phyloP scores from a whole-genome alignment of 768 basidiomycete species.

The Exsudoporus frostii region DNA sequence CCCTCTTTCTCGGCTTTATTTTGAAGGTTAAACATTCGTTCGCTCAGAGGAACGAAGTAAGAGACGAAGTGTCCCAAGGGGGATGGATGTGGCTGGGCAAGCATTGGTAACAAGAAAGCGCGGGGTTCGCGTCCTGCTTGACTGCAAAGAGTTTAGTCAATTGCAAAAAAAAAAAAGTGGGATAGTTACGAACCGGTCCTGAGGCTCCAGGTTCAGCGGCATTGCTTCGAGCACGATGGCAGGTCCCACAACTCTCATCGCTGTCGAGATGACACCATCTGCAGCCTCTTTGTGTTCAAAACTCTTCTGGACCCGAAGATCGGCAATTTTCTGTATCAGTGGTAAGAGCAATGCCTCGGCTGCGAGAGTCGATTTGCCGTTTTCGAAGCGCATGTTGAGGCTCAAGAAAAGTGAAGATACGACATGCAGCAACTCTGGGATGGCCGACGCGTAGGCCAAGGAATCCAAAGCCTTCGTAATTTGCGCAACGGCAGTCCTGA shows the following conservation, averaged over 20 bases:
- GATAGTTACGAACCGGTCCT: conserved; percentile 56
- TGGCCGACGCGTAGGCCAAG: conserved; percentile 66
- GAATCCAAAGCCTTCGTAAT: conserved; percentile 67
- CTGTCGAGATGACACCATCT: conserved; percentile 72
- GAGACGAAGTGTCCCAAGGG: conserved; percentile 81
- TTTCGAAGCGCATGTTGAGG: conserved; percentile 49
- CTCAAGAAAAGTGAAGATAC: conserved; percentile 65
- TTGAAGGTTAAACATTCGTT: conserved; percentile 87
- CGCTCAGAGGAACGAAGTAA: conserved; percentile 92
- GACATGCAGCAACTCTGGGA: conserved; percentile 77
- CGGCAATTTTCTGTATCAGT: conserved; percentile 67
- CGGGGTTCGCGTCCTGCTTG: conserved; percentile 76
- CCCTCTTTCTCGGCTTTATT: conserved; percentile 72
- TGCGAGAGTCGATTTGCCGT: conserved; percentile 46
- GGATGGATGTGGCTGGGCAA: conserved; percentile 77
- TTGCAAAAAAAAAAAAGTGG: background rate
- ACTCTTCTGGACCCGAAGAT: conserved; percentile 69
- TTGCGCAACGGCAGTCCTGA: conserved; percentile 62
- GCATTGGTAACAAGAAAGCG: conserved; percentile 87
- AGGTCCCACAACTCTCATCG: conserved; percentile 85
- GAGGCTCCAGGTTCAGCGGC: conserved; percentile 84
- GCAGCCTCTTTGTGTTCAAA: conserved; percentile 92
- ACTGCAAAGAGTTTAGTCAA: conserved; percentile 36
- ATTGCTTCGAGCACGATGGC: conserved; percentile 67
- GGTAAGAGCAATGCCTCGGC: conserved; percentile 70